Base-by-base conservation (phyloP, 768 basidiomycete species). In the Pholiota conissans region DNA sequence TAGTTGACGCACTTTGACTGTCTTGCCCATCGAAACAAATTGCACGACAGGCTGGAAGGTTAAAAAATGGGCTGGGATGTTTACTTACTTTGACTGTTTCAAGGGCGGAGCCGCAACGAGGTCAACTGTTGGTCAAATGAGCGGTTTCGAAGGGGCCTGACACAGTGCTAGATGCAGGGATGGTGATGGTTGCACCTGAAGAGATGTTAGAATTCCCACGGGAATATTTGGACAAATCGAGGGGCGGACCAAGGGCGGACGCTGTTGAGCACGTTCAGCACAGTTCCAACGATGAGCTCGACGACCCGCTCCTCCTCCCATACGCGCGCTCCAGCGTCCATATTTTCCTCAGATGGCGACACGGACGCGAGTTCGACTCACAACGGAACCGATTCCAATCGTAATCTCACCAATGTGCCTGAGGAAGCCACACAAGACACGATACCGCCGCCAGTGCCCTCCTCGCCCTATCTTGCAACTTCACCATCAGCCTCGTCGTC, bases 381-480 rank as follows among this genome's bases (percentile, higher is more conserved):
- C 54, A 52, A 48, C 32, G 45, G 52, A n/a, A n/a, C 49, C 16
- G 49, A 57, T 3, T 59, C 60, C 7, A 18, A 37, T 26, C 39
- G 61, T 18, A 58, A 60, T 56, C 63, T 67, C 13, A 56, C 64
- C 39, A 61, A 67, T 42, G 66, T 69, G 24, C 68, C 68, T 18
- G 66, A 69, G 54, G 68, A 67, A 58, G 60, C 20, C 27, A 22
- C 52, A 11, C 39, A 49, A 16, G 57, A 61, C 14, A 52, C 47
- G 40, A 55, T 42, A 49, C 53, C 52, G n/a, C 53, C 52, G 20
- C 51, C 64, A 27, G 29, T 57, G 30, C 61, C 65, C 3, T 63
- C 68, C 2, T 64, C 62, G 26, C 65, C 68, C 6, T 62, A 64
- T 45, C 49, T 62, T 13, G 51, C 63, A 10, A 50, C 58, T 16